Base-by-base conservation (phyloP, 1,284 basidiomycete species). In the Puccinia horiana region DNA sequence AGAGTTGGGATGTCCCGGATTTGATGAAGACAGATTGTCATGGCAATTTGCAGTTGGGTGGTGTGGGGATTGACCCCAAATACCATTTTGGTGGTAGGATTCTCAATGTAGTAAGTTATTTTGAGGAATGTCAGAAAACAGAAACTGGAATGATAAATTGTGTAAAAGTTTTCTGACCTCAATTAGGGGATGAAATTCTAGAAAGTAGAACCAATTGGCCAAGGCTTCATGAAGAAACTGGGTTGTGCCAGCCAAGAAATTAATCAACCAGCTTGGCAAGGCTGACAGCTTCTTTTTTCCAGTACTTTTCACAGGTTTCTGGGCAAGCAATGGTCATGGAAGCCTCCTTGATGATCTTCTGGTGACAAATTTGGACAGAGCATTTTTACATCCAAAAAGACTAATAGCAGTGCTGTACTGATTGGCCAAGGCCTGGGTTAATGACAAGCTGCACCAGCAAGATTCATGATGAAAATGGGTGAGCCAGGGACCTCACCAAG, bases 341-440 rank as follows among this genome's bases (percentile, higher is more conserved):
- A 12, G 97, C 97, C 88, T 99, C 97, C 88, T 99, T 97, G 83
- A 99, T 99, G 85, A 99, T 99, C 90, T 99, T 99, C 88, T 99
- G 97, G 88, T 99, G 97, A 84, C 97, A 94, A 85, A 97, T 93
- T 88, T 99, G 97, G 72, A 99, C 97, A 81, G 97, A 99, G 88
- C 97, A 99, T 88, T 99, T n/a, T n/a, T 97, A 87, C 97, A 96
- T 85, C 97, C 97, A 86, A 99, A 99, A 81, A 99, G 90, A 78
- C 96, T 98, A 86, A 99, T 99, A 52, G 97, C 97, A 88, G 98
- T 98, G 83, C n/a, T n/a, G n/a, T n/a, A n/a, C n/a, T n/a, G n/a
- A n/a, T 99, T 97, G 75, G 97, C 97, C 65, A 99, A 91, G 67
- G 99, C 91, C 88, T 99, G 97, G 37, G 99, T 85, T 99, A 89